Evolutionary conservation across 495 filamentous ascomycete genomes (phyloP).

Genomic region (Chlorociboria aeruginascens): DNA sequence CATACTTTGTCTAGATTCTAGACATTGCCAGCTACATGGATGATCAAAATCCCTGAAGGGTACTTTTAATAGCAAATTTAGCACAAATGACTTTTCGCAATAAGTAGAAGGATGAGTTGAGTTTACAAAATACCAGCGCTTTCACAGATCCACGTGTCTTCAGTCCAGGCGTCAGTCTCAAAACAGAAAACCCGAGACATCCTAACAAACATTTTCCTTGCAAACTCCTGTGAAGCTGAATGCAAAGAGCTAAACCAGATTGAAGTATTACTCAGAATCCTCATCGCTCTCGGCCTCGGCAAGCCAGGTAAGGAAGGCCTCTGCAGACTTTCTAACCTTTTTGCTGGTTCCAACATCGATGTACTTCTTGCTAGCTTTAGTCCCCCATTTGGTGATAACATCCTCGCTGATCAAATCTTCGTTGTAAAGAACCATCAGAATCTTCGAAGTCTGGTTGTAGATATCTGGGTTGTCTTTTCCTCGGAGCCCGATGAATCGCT

Average conservation of each 20-base stretch:
- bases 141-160: conserved; percentile 11
- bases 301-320: conserved; percentile 90
- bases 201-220: no score
- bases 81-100: conserved; percentile 3
- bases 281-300: conserved; percentile 76
- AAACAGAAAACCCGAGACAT: neutral
- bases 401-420: conserved; percentile 80
- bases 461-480: conserved; percentile 72
- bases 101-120: conserved; percentile 10
- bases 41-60: neutral
- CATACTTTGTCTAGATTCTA: neutral
- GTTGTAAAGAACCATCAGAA: conserved; percentile 79
- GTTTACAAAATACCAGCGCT: neutral
- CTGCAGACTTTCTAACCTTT: conserved; percentile 90
- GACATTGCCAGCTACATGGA: neutral
- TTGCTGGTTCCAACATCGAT: conserved; percentile 81
- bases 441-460: conserved; percentile 65
- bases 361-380: conserved; percentile 94
- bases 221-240: neutral
- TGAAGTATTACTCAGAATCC: conserved; percentile 38
- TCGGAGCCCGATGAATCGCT: conserved; percentile 63
- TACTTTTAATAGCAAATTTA: no score
- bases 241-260: neutral
- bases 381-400: conserved; percentile 78
- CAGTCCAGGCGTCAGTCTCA: conserved; percentile 44